Conservation (phyloP, 495 filamentous ascomycete genomes). For the Neurospora sp. region DNA sequence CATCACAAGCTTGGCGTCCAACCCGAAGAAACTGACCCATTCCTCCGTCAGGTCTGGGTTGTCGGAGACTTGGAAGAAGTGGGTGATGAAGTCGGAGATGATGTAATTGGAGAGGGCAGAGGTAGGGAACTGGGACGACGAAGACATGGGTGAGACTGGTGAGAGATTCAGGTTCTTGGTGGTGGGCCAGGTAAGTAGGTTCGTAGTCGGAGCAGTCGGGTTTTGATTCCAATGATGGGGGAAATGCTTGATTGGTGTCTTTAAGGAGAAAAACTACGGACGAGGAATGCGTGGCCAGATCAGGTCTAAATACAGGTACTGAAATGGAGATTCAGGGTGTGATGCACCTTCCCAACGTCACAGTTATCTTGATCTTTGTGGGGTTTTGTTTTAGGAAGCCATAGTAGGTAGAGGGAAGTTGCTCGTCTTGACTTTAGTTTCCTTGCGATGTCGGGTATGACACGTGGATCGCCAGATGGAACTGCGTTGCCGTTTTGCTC, state of each 20-base stretch:
- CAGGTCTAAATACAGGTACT: too few species aligned
- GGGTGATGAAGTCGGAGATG: constrained; percentile 22
- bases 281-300: too few species aligned
- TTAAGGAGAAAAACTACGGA: too few species aligned
- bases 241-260: too few species aligned
- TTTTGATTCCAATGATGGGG: not conserved
- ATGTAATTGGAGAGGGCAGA: too few species aligned
- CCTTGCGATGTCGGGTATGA: not conserved
- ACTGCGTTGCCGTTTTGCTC: not conserved
- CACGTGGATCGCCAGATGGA: not conserved
- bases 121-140: too few species aligned
- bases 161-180: not conserved
- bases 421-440: not conserved
- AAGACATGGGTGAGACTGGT: too few species aligned
- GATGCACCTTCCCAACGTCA: too few species aligned
- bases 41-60: constrained; percentile 22
- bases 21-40: constrained; percentile 28
- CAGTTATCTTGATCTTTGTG: not conserved
- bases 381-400: not conserved
- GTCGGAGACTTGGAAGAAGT: constrained; percentile 31
- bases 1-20: constrained; percentile 24
- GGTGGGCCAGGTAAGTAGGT: constrained; percentile 21
- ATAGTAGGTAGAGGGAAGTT: not conserved
- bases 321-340: too few species aligned
- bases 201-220: constrained; percentile 6